Evolutionary conservation across 2,329 filamentous ascomycete genomes (phyloP).

Genomic region (Ploettnerulaceae sp.): DNA sequence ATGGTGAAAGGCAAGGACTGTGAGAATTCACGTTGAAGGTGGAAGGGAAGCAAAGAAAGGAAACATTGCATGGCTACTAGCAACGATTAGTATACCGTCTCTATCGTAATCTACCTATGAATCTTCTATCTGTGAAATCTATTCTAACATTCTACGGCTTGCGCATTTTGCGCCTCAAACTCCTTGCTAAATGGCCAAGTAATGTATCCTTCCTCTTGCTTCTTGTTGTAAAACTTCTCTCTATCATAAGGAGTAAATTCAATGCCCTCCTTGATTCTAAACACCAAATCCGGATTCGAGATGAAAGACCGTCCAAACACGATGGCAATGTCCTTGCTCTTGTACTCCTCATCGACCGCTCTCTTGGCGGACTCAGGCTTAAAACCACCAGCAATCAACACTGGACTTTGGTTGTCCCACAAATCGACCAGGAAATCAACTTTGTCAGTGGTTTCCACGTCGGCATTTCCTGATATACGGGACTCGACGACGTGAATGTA

Average conservation of each 20-base stretch:
- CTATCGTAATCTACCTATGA: slow-evolving; percentile 5
- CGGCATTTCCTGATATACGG: slow-evolving; percentile 30
- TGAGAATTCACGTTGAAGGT: too few relatives aligned
- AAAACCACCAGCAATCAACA: slow-evolving; percentile 48
- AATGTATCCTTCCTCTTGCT: slow-evolving; percentile 35
- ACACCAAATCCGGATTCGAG: slow-evolving; percentile 42
- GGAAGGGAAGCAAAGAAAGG: too few relatives aligned
- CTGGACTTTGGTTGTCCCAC: slow-evolving; percentile 40
- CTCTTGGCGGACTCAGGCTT: slow-evolving; percentile 37
- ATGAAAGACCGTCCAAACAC: slow-evolving; percentile 44
- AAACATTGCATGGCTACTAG: background rate
- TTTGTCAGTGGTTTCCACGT: slow-evolving; percentile 37
- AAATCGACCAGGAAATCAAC: slow-evolving; percentile 42
- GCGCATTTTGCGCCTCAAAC: slow-evolving; percentile 23
- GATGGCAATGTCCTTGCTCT: slow-evolving; percentile 35
- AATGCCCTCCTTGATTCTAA: slow-evolving; percentile 38
- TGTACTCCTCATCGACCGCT: slow-evolving; percentile 36
- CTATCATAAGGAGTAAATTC: slow-evolving; percentile 39
- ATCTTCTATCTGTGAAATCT: slow-evolving; percentile 3
- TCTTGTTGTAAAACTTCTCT: slow-evolving; percentile 35
- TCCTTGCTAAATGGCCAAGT: slow-evolving; percentile 35
- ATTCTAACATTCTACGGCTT: slow-evolving; percentile 17
- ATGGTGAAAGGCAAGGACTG: too few relatives aligned
- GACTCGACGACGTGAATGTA: slow-evolving; percentile 61
- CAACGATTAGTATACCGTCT: background rate